Conservation (phyloP, 352 stramenopile genomes). For the Phytophthora pisi region DNA sequence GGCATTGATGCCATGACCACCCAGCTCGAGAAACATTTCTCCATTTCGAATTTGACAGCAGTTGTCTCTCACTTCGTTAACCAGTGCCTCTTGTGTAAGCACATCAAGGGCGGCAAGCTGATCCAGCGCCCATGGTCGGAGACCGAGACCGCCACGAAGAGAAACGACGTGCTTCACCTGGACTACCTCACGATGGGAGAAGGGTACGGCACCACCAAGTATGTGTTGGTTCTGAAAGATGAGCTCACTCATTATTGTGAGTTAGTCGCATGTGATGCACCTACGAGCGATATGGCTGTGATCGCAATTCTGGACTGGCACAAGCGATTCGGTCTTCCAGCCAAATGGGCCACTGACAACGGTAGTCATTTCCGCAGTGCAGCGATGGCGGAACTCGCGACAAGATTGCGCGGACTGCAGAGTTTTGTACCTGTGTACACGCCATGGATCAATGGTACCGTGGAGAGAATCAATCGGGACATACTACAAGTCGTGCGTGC, state of each 20-base stretch:
- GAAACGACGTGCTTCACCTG: conserved; percentile 3
- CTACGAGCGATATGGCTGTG: not conserved
- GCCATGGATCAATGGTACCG: conserved; percentile 6
- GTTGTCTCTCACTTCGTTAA: not conserved
- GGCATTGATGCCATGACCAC: conserved; percentile 6
- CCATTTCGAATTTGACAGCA: not conserved
- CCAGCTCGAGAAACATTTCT: not conserved
- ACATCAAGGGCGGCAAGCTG: not conserved
- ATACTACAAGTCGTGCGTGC: not conserved
- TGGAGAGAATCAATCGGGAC: conserved; percentile 4
- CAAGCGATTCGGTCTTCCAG: not conserved
- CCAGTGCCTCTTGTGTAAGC: not conserved
- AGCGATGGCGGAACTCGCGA: not conserved
- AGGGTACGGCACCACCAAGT: not conserved
- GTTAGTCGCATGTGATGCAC: conserved; percentile 1
- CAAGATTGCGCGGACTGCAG: not conserved
- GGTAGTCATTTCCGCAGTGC: conserved; percentile 6
- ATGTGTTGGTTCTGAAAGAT: conserved; percentile 2
- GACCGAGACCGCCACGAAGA: not conserved
- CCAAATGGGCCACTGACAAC: not conserved
- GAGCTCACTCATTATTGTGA: not conserved
- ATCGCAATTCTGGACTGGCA: conserved; percentile 3
- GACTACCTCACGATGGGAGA: not conserved
- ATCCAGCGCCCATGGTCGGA: too few species aligned
- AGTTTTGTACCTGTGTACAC: not conserved